A percentile compares a stretch with the other conserved stretches of the same genome.
These are phyloP conservation scores for Angomonas deanei DNA, from an alignment of 208 protist genomes.

Conservation along the genomic window DNA sequence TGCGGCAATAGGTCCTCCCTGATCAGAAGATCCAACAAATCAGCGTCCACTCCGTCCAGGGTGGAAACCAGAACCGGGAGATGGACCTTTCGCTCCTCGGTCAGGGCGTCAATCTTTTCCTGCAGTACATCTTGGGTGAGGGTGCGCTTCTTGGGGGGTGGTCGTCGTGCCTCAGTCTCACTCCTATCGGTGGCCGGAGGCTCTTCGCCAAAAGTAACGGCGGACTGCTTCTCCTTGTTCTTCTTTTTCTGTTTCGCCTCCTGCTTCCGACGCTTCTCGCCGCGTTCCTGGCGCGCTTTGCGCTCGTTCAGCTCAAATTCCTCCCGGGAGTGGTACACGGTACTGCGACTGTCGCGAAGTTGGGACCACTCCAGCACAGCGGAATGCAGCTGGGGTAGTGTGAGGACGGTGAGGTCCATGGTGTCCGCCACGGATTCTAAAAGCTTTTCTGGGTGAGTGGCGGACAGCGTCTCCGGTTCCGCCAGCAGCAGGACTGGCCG, in stretches of 20 bases:
- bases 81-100: constrained; percentile 13
- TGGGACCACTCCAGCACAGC: constrained; percentile 19
- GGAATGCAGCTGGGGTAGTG: constrained; percentile 25
- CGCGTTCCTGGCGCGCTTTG: constrained; percentile 44
- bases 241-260: constrained; percentile 45
- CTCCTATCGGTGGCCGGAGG: background rate
- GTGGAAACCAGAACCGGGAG: constrained; percentile 36
- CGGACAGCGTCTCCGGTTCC: constrained; percentile 18
- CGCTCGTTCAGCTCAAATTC: constrained; percentile 42
- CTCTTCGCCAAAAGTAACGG: background rate
- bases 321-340: constrained; percentile 14
- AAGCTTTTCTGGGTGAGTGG: constrained; percentile 11
- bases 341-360: constrained; percentile 21
- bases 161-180: background rate
- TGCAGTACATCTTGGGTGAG: constrained; percentile 13
- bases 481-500: constrained; percentile 57
- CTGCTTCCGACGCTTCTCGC: constrained; percentile 44
- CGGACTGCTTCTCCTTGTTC: constrained; percentile 20
- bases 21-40: constrained; percentile 25
- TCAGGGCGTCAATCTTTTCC: constrained; percentile 24
- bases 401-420: constrained; percentile 35
- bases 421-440: constrained; percentile 19
- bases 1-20: constrained; percentile 35
- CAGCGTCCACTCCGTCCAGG: constrained; percentile 1
- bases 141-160: background rate